Evolutionary conservation across 352 stramenopile species (phyloP), one percentile per base, ranked within the genome.

Genomic region (Phytophthora litchii): DNA sequence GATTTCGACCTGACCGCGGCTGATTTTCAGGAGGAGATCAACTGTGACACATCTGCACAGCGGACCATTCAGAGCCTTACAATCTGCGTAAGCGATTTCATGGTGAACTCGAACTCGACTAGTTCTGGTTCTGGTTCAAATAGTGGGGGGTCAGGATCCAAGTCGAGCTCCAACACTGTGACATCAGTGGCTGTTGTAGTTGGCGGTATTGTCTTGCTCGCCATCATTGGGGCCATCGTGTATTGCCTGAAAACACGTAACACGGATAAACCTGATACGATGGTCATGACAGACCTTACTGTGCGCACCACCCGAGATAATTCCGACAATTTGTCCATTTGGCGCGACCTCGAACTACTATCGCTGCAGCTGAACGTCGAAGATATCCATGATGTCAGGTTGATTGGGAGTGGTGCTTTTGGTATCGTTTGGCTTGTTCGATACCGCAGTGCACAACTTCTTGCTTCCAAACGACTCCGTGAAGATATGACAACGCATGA

Each of bases 351-450:
- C 2, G 52, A 59, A 38, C 43, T 73, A 4, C 34, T 69, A 2
- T 51, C 49, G 7, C 17, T 73, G 6, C 64, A 69, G 21, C 29
- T 69, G 13, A 52, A 37, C 11, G 34, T 42, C 42, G 37, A 73
- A 0, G 59, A 63, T 35, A 67, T 69, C 11, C 41, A 70, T 13
- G 65, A 74, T 41, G 29, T 74, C 21, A 53, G 47, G n/a, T 45
- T 60, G 21, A 47, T 74, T 32, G 65, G 59, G 9, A 67, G 65
- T 37, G 60, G 65, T 5, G 59, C 64, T 6, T 74, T 60, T 46
- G 65, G 65, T 9, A 32, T 67, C 29, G 65, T 74, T 32, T 70
- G 55, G 49, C 60, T 74, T 11, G 60, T 74, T n/a, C 35, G 45
- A 17, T 74, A 70, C 21, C 53, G 52, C 14, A 51, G 27, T 12